Evolutionary conservation across 805 yeast species (phyloP), one percentile per base, ranked within the genome.

Genomic region (Wickerhamomyces queroliae): DNA sequence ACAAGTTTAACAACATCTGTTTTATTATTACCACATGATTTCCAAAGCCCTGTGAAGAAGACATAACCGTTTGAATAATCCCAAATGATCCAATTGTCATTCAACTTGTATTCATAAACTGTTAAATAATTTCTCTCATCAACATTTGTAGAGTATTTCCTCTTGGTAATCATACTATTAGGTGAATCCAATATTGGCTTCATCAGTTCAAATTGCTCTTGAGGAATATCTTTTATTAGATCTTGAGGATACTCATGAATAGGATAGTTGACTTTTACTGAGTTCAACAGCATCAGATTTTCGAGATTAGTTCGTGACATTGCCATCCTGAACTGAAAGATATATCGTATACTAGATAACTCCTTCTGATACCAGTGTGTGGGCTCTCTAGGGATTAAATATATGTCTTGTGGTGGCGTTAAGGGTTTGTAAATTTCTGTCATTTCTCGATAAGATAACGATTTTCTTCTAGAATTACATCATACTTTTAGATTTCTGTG

Each of bases 1-100:
- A 85, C 64, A 33, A 85, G 63, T 58, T 79, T 80, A 39, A 82
- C 85, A 33, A 84, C 83, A 56, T 84, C 93, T 3, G 91, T 87
- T 60, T 84, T 86, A 22, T 71, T 61, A 57, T 78, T 74, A 9
- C 83, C 83, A 34, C 76, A 63, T 8, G 80, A 76, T 58, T 89
- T 85, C 95, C 95, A 88, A 37, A 88, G 71, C 0, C 95, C 95
- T 0, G 96, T 88, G 37, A 88, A 69, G 52, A 86, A 95, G 10
- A 88, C 95, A 56, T 80, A 81, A 0, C 96, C 95, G 2, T 93
- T 79, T 47, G 72, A 74, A 55, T 82, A 80, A 58, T 84, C 93
- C 96, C 96, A 88, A 46, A 87, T 79, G 40, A 88, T 75, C 76
- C 88, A 76, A 50, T 84, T 83, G 42, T 71, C 76, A 48, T 80